Evolutionary conservation across 805 yeast genomes (phyloP), one percentile per base, ranked within the genome.

Genomic region (Lachancea sp.): DNA sequence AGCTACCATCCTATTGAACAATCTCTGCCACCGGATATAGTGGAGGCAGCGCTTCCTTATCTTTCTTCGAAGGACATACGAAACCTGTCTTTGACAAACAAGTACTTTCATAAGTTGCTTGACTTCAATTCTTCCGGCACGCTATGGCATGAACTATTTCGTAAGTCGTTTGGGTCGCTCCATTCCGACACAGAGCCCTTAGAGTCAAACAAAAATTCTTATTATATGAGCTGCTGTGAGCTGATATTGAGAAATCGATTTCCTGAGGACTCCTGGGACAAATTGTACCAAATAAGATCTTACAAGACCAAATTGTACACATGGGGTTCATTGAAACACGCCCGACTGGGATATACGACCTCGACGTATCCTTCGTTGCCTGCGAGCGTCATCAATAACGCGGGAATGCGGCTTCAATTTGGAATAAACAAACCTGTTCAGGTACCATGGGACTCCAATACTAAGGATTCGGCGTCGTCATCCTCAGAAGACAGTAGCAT

Each of bases 321-420:
- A 1, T 63, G 68, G 68, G 68, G 68, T 1, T 59, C 63, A 32
- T 36, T 59, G 7, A 59, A 55, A 38, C 62, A 62, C 41, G 60
- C 60, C 16, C 49, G 68, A 34, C 45, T 63, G 15, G 68, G 68
- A 2, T 63, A 52, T 36, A 60, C 62, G 1, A 52, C 55, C 1
- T 34, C 43, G 1, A 57, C 65, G 3, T 57, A 60, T 37, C 38
- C 36, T 6, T 25, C 54, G 13, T 17, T 61, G 13, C 41, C 49
- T 1, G 54, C 51, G 2, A 47, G 38, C 6, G 38, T 27, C 9
- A 25, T 59, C 29, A 61, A 60, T 42, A 52, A 54, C n/a, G 41
- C 50, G 7, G 57, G 53, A 1, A 35, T 51, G 27, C 45, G 63
- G 18, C 46, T 54, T n/a, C 58, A 55, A 38, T 49, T 50, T 38